phyloP scores from a whole-genome alignment of 2,329 filamentous ascomycete species.

The Ascochyta viciae-villosae region DNA sequence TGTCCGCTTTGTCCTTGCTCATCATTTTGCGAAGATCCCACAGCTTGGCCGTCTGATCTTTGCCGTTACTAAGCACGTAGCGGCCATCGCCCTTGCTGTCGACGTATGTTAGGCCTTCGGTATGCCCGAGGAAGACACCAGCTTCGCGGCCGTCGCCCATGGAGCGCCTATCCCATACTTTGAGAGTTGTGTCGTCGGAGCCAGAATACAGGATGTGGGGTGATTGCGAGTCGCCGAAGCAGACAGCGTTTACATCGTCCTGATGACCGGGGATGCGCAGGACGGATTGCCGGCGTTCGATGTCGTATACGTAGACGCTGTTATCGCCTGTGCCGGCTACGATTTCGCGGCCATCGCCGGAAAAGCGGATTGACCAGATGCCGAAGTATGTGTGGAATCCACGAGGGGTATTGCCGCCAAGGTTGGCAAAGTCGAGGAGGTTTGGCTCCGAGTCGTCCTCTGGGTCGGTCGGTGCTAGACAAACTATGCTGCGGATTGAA shows the following conservation, averaged over 20 bases:
- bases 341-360: constrained; percentile 87
- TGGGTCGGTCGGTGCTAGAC: constrained; percentile 85
- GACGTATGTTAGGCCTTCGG: constrained; percentile 70
- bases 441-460: constrained; percentile 81
- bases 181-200: constrained; percentile 91
- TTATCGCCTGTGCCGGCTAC: constrained; percentile 84
- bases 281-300: constrained; percentile 78
- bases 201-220: constrained; percentile 96
- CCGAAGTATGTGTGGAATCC: constrained; percentile 49
- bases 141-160: constrained; percentile 68
- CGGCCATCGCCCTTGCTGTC: constrained; percentile 86
- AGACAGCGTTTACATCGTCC: constrained; percentile 95
- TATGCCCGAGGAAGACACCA: constrained; percentile 70
- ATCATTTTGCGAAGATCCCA: constrained; percentile 95
- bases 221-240: constrained; percentile 86
- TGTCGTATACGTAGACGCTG: constrained; percentile 88
- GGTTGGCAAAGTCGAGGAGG: constrained; percentile 73
- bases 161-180: constrained; percentile 90
- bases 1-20: constrained; percentile 69
- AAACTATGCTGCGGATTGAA: constrained; percentile 84
- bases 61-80: constrained; percentile 92
- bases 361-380: constrained; percentile 93
- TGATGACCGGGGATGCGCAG: constrained; percentile 79
- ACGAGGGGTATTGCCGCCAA: constrained; percentile 47
- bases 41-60: constrained; percentile 96